Conservation (phyloP, 2,329 filamentous ascomycete species). For the Diplodia seriata region DNA sequence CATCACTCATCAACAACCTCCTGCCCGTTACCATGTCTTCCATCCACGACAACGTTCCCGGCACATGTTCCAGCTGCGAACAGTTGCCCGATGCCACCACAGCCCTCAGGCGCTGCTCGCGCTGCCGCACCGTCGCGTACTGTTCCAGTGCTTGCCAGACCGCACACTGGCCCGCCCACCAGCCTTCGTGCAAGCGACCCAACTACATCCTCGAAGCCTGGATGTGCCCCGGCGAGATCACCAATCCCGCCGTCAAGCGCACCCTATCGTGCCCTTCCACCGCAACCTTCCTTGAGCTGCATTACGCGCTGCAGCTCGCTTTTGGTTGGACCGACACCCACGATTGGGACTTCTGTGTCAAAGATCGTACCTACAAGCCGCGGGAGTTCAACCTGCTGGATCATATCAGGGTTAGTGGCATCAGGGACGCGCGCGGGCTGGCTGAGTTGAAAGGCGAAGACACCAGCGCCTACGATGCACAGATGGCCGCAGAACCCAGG, state of each 20-base stretch:
- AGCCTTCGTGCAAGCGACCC: conserved; percentile 35
- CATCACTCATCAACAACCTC: background rate
- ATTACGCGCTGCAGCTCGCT: conserved; percentile 39
- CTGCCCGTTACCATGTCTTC: background rate
- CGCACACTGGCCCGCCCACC: background rate
- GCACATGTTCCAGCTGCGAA: background rate
- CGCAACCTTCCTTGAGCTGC: conserved; percentile 38
- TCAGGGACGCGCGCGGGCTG: background rate
- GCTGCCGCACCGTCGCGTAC: conserved; percentile 3
- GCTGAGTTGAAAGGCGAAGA: background rate
- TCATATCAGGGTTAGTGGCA: background rate
- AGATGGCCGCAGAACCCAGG: background rate
- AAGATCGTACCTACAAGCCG: conserved; percentile 21
- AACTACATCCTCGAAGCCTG: conserved; percentile 41
- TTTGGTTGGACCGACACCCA: conserved; percentile 41
- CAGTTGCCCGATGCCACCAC: background rate
- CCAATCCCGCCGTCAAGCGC: conserved; percentile 38
- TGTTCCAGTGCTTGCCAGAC: conserved; percentile 7
- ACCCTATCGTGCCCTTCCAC: conserved; percentile 39
- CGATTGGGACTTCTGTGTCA: conserved; percentile 39
- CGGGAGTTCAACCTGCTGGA: conserved; percentile 21
- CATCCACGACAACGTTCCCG: background rate
- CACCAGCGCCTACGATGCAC: background rate
- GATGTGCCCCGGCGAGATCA: conserved; percentile 34
- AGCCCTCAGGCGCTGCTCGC: conserved; percentile 8